A percentile compares a stretch with the other conserved stretches of the same genome.
These are phyloP conservation scores for Dryadomyces sulphureus DNA, from an alignment of 2,329 filamentous ascomycete genomes.

Conservation along the genomic window DNA sequence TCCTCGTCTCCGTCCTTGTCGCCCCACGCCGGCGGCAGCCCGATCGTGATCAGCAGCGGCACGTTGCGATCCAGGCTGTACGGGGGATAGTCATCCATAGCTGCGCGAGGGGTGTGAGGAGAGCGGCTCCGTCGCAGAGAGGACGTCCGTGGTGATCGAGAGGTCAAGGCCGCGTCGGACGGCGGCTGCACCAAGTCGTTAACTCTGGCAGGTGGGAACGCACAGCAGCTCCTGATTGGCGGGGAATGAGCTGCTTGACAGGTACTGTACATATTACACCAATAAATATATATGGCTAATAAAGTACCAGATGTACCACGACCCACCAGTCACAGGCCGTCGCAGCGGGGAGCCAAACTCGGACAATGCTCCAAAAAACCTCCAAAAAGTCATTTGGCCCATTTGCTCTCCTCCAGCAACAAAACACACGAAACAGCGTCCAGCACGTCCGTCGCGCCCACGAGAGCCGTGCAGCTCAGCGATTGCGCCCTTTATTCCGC, in stretches of 20 bases:
- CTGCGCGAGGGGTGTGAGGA: not conserved
- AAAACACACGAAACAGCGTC: not conserved
- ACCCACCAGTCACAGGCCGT: slow-evolving; percentile 5
- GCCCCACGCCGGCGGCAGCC: slow-evolving; percentile 37
- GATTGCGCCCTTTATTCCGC: not conserved
- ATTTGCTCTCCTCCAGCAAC: too few relatives aligned
- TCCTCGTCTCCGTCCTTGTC: slow-evolving; percentile 9
- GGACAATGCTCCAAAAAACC: not conserved
- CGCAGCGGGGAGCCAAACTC: slow-evolving; percentile 1
- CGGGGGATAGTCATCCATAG: slow-evolving; percentile 65
- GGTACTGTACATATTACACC: not conserved
- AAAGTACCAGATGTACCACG: not conserved
- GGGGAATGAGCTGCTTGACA: not conserved
- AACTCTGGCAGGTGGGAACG: not conserved
- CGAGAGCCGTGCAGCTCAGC: not conserved
- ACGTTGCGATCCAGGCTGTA: slow-evolving; percentile 79
- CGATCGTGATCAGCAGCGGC: slow-evolving; percentile 70
- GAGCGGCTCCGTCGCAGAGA: not conserved
- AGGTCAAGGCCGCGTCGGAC: not conserved
- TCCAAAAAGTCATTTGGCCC: not conserved
- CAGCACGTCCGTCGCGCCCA: not conserved
- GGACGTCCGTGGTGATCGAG: not conserved
- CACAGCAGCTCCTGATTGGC: slow-evolving; percentile 1
- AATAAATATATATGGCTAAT: not conserved
- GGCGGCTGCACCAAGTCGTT: not conserved